Conservation (phyloP, 2,329 filamentous ascomycete species). For the Talaromyces pinophilus region DNA sequence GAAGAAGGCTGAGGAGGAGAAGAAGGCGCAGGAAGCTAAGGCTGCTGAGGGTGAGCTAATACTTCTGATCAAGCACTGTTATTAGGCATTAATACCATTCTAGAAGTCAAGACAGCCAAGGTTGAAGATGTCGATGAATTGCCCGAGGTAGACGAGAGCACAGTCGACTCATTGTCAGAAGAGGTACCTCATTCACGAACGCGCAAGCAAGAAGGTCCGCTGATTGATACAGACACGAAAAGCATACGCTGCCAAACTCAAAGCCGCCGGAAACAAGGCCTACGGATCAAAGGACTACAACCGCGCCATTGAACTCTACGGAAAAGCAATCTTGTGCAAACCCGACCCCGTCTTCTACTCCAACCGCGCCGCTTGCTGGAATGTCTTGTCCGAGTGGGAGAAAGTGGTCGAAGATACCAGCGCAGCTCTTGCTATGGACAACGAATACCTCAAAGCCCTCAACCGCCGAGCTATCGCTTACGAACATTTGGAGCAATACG, state of each 20-base stretch:
- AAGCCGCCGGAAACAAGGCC: constrained; percentile 93
- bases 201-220: not conserved
- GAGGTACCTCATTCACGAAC: constrained; percentile 42
- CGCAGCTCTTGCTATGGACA: constrained; percentile 88
- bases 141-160: constrained; percentile 62
- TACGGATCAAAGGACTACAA: constrained; percentile 94
- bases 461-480: constrained; percentile 97
- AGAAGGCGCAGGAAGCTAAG: constrained; percentile 55
- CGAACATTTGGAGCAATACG: constrained; percentile 86
- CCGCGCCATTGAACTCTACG: constrained; percentile 90
- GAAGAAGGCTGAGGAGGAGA: constrained; percentile 61
- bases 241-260: constrained; percentile 85
- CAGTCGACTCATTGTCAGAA: constrained; percentile 48
- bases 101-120: constrained; percentile 47
- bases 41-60: constrained; percentile 43
- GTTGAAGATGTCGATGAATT: constrained; percentile 65
- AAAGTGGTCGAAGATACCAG: constrained; percentile 97
- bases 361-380: constrained; percentile 96
- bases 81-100: not conserved
- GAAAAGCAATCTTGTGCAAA: constrained; percentile 94
- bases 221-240: constrained; percentile 65
- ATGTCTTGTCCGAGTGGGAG: constrained; percentile 87
- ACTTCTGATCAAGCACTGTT: not conserved
- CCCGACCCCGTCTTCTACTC: constrained; percentile 98
- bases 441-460: constrained; percentile 94